phyloP scores from a whole-genome alignment of 805 yeast species.

The Cephaloascus fragrans region DNA sequence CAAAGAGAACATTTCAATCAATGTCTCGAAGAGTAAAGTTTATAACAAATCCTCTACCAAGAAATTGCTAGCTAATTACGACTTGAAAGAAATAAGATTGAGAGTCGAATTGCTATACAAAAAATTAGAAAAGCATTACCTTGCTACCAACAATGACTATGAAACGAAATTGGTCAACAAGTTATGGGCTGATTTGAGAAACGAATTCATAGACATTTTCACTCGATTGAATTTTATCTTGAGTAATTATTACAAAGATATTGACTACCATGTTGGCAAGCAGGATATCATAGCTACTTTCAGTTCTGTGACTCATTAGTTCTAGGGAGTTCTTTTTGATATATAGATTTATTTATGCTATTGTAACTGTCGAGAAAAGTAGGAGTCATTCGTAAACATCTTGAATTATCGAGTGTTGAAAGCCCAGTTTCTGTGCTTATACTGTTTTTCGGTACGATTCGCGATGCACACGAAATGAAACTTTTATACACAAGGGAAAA shows the following conservation, averaged over 20 bases:
- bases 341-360: too few species aligned
- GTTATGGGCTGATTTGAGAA: slow-evolving; percentile 65
- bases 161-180: slow-evolving; percentile 48
- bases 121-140: slow-evolving; percentile 48
- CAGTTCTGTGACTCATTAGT: slow-evolving; percentile 10
- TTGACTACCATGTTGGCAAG: slow-evolving; percentile 39
- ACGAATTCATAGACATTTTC: slow-evolving; percentile 47
- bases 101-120: slow-evolving; percentile 46
- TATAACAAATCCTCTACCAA: slow-evolving; percentile 51
- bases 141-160: slow-evolving; percentile 25
- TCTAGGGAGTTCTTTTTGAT: too few species aligned
- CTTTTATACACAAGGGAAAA: too few species aligned
- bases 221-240: slow-evolving; percentile 45
- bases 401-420: too few species aligned
- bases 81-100: slow-evolving; percentile 45
- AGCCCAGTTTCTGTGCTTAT: too few species aligned
- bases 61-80: slow-evolving; percentile 45
- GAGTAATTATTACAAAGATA: slow-evolving; percentile 45
- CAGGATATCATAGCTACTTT: slow-evolving; percentile 51
- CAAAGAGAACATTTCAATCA: slow-evolving; percentile 24
- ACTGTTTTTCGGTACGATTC: too few species aligned
- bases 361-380: too few species aligned
- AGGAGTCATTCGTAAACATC: too few species aligned
- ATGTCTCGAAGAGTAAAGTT: slow-evolving; percentile 52
- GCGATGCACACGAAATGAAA: too few species aligned